Base-by-base conservation (phyloP, 352 stramenopile species). In the Globisporangium solare region DNA sequence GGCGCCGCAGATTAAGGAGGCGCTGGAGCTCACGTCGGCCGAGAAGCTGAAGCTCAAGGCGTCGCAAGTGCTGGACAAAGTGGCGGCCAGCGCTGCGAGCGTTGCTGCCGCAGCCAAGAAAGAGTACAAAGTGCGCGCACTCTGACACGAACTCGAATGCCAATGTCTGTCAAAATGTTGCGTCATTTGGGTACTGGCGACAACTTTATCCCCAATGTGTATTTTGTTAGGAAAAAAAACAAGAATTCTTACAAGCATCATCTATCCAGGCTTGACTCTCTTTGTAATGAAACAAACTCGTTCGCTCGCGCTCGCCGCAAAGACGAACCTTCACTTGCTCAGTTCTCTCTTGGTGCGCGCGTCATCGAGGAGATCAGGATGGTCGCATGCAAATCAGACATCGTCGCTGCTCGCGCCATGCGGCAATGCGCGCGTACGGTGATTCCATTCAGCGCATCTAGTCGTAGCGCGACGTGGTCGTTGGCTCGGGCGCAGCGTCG, bases 41-140 rank as follows among this genome's bases (percentile, higher is more conserved):
- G 80, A 90, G 63, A 67, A 64, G 52, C 49, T 89, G 40, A 60
- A 61, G 24, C 58, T 56, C 2, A 73, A 71, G 22, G 70, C 76
- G 14, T 64, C 62, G n/a, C 67, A 83, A 35, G 32, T 86, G 17
- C 41, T 86, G 27, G 68, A 67, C 47, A 69, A 64, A 21, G 74
- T 79, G 13, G 70, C 74, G 11, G 63, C 64, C 3, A 64, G 66
- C 11, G 78, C 77, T 13, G 56, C 42, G 20, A 64, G 58, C 22
- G 75, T 60, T 12, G 70, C 69, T 1, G 50, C 54, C 6, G 72
- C 73, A 22, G 74, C 70, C 47, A 88, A 88, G 69, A 84, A 88
- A 54, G 78, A 89, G 55, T 86, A 86, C 70, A 60, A 64, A 27
- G 77, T 90, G 47, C 80, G 78, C 49, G 70, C 74, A 32, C 62